phyloP scores from a whole-genome alignment of 306 rosid genomes.

The Medicago arabica region DNA sequence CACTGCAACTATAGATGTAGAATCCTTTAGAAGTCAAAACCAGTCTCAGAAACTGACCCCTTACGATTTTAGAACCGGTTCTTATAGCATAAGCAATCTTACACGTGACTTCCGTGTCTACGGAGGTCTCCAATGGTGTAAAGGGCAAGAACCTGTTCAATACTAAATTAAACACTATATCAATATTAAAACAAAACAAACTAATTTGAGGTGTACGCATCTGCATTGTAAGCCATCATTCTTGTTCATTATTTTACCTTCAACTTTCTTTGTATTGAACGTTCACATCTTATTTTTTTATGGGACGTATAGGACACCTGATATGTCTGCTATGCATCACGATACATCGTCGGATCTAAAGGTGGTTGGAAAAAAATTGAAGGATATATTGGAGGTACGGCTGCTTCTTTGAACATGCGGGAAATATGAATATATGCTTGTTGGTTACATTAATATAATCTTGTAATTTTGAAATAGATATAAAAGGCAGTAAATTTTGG shows the following conservation, averaged over 20 bases:
- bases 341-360: conserved; percentile 84
- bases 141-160: too few species aligned
- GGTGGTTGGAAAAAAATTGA: conserved; percentile 76
- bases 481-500: conserved; percentile 8
- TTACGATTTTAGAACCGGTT: too few species aligned
- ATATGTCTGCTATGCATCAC: conserved; percentile 90
- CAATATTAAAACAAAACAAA: not conserved
- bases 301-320: conserved; percentile 77
- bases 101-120: too few species aligned
- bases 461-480: conserved; percentile 4
- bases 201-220: not conserved
- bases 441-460: conserved; percentile 3
- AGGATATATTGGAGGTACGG: conserved; percentile 76
- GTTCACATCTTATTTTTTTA: conserved; percentile 16
- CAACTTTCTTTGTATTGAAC: conserved; percentile 16
- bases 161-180: not conserved
- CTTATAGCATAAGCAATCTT: too few species aligned
- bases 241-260: not conserved
- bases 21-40: too few species aligned
- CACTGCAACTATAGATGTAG: too few species aligned
- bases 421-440: conserved; percentile 14
- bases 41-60: too few species aligned
- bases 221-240: too few species aligned
- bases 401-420: not conserved
- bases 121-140: too few species aligned